A percentile compares a stretch with the other conserved stretches of the same genome.
Conservation (phyloP, 73 alveolate genomes). For the Tetrahymena borealis region DNA sequence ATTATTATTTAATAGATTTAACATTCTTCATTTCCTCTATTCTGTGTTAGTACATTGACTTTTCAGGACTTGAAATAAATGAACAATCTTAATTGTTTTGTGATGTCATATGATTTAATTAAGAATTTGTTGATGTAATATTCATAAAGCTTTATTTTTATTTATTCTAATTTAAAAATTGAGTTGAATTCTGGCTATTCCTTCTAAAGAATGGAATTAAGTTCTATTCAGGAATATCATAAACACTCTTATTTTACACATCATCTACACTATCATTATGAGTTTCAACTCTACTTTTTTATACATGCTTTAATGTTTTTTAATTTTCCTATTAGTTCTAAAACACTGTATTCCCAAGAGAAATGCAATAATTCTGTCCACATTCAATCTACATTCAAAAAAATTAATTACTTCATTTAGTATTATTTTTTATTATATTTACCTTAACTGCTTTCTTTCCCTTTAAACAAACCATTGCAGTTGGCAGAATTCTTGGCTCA, state of each 20-base stretch:
- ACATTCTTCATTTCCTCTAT: background rate
- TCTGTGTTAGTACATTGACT: background rate
- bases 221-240: background rate
- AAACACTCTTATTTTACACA: background rate
- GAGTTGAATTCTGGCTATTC: background rate
- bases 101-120: background rate
- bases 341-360: background rate
- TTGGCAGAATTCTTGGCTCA: slow-evolving; percentile 31
- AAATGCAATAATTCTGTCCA: background rate
- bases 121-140: background rate
- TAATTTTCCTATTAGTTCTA: background rate
- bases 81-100: background rate
- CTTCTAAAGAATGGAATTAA: background rate
- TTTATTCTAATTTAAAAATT: background rate
- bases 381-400: background rate
- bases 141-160: background rate
- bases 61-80: background rate
- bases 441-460: slow-evolving; percentile 11
- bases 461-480: slow-evolving; percentile 11
- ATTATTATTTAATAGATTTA: background rate
- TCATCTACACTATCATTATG: background rate
- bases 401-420: background rate
- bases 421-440: background rate
- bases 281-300: background rate
- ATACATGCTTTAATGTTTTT: background rate